These are phyloP conservation scores for Saraca asoca DNA, from an alignment of 331 rosid species.

Conservation along the genomic window DNA sequence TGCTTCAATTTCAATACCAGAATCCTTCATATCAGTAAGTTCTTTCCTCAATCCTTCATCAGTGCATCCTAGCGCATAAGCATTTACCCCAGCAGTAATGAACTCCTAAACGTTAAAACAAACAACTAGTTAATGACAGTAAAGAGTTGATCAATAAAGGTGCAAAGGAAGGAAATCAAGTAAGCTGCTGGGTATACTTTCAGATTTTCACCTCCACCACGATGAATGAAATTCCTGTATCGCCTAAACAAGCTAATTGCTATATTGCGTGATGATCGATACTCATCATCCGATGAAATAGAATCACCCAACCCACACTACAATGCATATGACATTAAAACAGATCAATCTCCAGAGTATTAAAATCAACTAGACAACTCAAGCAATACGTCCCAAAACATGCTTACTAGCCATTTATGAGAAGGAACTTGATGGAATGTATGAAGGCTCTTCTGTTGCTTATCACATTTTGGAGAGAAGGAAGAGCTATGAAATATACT, in stretches of 20 bases:
- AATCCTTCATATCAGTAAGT: slow-evolving; percentile 71
- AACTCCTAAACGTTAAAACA: slow-evolving; percentile 61
- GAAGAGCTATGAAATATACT: slow-evolving; percentile 42
- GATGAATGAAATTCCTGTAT: slow-evolving; percentile 75
- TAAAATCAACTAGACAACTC: background rate
- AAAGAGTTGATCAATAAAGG: background rate
- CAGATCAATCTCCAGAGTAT: background rate
- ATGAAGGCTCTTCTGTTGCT: slow-evolving; percentile 56
- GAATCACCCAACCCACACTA: slow-evolving; percentile 76
- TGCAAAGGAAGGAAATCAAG: slow-evolving; percentile 25
- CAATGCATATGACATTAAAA: slow-evolving; percentile 17
- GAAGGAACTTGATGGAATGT: slow-evolving; percentile 48
- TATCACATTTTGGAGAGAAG: slow-evolving; percentile 52
- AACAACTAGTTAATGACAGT: slow-evolving; percentile 12
- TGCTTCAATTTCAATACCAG: slow-evolving; percentile 77
- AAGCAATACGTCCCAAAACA: background rate
- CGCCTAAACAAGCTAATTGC: slow-evolving; percentile 86
- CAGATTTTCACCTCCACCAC: slow-evolving; percentile 93
- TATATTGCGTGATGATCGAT: slow-evolving; percentile 91
- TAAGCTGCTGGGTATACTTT: slow-evolving; percentile 56
- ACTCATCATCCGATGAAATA: slow-evolving; percentile 72
- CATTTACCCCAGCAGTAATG: slow-evolving; percentile 95
- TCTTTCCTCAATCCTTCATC: slow-evolving; percentile 92
- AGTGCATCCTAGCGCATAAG: slow-evolving; percentile 94
- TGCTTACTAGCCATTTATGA: slow-evolving; percentile 75